These are phyloP conservation scores for Diplodia scrobiculata DNA, from an alignment of 2,329 filamentous ascomycete genomes.

Conservation along the genomic window DNA sequence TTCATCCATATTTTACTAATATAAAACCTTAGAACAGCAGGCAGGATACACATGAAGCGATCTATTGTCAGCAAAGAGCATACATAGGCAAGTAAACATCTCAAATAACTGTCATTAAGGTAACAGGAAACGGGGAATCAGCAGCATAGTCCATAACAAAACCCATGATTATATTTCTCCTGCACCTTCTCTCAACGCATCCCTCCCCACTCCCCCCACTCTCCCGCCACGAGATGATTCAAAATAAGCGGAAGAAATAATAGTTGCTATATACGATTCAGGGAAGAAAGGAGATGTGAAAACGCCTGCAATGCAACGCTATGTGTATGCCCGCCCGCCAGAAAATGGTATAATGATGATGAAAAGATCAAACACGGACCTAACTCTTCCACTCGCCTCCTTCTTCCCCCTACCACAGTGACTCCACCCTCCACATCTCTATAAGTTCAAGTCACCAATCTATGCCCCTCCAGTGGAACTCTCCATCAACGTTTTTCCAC, in stretches of 20 bases:
- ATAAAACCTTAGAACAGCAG: no score
- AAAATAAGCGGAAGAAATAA: not conserved
- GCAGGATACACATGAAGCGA: no score
- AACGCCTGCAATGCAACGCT: slow-evolving; percentile 26
- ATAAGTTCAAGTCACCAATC: slow-evolving; percentile 36
- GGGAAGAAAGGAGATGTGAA: not conserved
- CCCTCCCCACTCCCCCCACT: not conserved
- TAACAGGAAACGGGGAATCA: not conserved
- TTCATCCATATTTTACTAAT: no score
- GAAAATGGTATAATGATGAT: slow-evolving; percentile 12
- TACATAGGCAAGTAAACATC: no score
- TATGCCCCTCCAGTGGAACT: slow-evolving; percentile 45
- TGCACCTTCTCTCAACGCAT: not conserved
- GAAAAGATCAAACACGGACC: not conserved
- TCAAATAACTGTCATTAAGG: not conserved
- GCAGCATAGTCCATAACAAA: not conserved
- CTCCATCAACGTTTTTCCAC: slow-evolving; percentile 36
- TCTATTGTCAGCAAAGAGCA: no score
- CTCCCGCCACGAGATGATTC: not conserved
- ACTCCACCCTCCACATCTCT: not conserved
- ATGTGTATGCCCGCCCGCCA: not conserved
- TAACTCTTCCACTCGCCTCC: not conserved
- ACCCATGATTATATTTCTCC: not conserved
- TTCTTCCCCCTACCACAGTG: not conserved
- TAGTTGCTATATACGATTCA: not conserved